Base-by-base conservation (phyloP, 139 green algal genomes). In the Pleodorina starrii region DNA sequence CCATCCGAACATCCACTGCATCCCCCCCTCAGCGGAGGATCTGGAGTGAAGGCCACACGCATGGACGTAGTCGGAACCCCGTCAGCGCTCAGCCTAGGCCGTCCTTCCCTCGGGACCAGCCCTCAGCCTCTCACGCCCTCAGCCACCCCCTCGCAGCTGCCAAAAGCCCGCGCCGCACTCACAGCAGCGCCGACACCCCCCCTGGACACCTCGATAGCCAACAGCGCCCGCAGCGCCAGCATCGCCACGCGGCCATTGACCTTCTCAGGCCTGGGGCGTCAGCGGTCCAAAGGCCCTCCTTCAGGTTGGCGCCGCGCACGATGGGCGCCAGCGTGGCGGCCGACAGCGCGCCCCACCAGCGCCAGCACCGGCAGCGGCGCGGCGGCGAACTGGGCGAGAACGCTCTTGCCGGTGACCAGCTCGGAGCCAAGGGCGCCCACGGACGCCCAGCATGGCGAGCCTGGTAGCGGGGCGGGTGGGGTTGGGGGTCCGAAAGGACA, bases 161-260 rank as follows among this genome's bases (percentile, higher is more conserved):
- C n/a, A n/a, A n/a, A n/a, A n/a, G n/a, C n/a, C 1, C 12, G 29
- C 38, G n/a, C 5, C 42, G 48, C 66, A 68, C 5, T 74, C 27
- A 86, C 23, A 87, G 38, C 35, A 87, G 32, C 3, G 81, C 43
- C 25, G 19, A n/a, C 6, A n/a, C 63, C 63, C 5, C 17, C 35
- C 36, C 5, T 38, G n/a, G n/a, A n/a, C 11, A 36, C 19, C 81
- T 87, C 81, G 2, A 87, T 35, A 6, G 17, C 10, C 12, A 87
- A 5, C 40, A 87, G 60, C 29, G 10, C 25, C 25, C 43, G 23
- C 0, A 87, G 17, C 38, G 38, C 81, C 29, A 87, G 23, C 81
- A 87, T 87, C 17, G 81, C 81, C 1, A 54, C 29, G 17, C 81
- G 81, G 43, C 81, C 81, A 43, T 87, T 87, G n/a, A 78, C 27